Percentiles rank a stretch among this genome's conserved stretches.
Evolutionary conservation across 305 asterid species (phyloP).

Genomic region (Coffea humblotiana): DNA sequence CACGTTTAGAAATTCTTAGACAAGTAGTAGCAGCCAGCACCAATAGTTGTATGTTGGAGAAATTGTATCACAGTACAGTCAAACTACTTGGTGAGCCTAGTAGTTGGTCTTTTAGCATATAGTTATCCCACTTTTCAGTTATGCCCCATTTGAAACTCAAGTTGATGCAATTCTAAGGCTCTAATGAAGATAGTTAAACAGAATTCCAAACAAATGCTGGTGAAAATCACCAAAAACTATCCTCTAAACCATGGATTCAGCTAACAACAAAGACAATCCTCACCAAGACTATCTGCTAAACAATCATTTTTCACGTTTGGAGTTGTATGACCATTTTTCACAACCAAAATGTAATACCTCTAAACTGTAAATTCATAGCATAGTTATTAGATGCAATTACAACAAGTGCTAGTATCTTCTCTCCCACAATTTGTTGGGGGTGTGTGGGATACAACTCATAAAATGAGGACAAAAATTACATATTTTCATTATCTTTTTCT

Average conservation of each 20-base stretch:
- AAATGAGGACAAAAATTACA: not conserved
- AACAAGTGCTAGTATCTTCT: not conserved
- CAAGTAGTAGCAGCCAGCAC: not conserved
- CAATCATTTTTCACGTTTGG: not conserved
- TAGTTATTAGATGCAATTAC: not conserved
- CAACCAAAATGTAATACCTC: no score
- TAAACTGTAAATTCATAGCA: not conserved
- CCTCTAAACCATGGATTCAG: no score
- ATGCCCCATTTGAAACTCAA: not conserved
- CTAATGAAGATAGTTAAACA: no score
- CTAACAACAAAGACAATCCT: not conserved
- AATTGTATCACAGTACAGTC: no score
- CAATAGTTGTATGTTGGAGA: not conserved
- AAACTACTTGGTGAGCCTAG: no score
- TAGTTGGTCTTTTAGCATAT: not conserved
- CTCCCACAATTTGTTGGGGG: no score
- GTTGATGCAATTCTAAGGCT: not conserved
- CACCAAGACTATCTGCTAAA: no score
- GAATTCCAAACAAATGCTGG: not conserved
- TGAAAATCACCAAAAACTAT: not conserved
- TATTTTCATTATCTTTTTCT: no score
- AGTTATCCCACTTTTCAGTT: no score
- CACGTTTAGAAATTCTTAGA: not conserved
- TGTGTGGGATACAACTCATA: not conserved
- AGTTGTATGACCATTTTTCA: no score